Evolutionary conservation across 2,329 filamentous ascomycete species (phyloP).

Genomic region (Colletotrichum agaves): DNA sequence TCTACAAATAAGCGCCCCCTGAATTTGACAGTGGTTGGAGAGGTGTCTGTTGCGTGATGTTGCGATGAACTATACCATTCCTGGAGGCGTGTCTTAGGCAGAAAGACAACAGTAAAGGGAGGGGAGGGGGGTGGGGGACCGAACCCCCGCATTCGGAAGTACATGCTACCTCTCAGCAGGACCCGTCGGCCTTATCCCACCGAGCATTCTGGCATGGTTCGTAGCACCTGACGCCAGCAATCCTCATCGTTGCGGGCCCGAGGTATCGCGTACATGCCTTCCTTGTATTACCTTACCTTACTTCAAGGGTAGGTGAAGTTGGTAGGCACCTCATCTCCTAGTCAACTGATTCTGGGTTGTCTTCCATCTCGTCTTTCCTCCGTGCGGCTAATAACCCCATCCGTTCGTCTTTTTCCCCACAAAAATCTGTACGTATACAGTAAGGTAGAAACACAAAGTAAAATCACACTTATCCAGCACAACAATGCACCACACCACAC

Average conservation of each 20-base stretch:
- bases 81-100: conserved; percentile 35
- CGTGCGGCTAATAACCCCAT: no score
- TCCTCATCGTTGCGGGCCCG: not conserved
- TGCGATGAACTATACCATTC: conserved; percentile 22
- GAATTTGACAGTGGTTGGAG: not conserved
- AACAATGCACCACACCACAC: no score
- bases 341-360: not conserved
- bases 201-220: not conserved
- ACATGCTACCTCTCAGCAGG: conserved; percentile 6
- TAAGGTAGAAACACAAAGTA: no score
- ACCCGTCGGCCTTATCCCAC: not conserved
- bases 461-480: no score
- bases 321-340: no score
- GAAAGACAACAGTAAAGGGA: conserved; percentile 26
- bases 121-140: conserved; percentile 22
- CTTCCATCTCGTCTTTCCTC: not conserved
- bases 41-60: conserved; percentile 30
- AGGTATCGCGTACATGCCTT: conserved; percentile 11
- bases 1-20: no score
- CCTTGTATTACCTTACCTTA: not conserved
- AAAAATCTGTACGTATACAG: no score
- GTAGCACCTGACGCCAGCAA: not conserved
- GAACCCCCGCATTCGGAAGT: conserved; percentile 33
- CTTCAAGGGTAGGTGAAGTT: no score
- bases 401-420: not conserved